Evolutionary conservation across 1,139 yeast species (phyloP).

Genomic region (Yamadazyma conglobata): DNA sequence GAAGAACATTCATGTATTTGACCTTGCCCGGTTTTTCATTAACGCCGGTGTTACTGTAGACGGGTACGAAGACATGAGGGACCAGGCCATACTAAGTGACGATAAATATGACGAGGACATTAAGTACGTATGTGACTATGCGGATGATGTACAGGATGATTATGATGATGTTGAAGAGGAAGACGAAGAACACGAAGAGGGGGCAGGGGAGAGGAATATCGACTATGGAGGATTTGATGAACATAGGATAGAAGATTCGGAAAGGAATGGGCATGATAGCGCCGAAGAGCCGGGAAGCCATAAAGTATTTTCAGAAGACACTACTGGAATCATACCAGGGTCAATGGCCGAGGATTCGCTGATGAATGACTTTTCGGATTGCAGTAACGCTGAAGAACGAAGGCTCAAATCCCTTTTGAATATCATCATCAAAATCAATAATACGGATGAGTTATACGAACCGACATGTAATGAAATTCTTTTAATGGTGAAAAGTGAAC

Average conservation of each 20-base stretch:
- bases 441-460: not conserved
- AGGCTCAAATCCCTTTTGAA: no score
- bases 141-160: constrained; percentile 23
- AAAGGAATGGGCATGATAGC: no score
- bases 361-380: no score
- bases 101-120: constrained; percentile 75
- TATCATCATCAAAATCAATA: no score
- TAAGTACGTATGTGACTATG: constrained; percentile 65
- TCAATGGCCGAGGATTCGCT: no score
- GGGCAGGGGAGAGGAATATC: constrained; percentile 62
- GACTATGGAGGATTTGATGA: constrained; percentile 45
- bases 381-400: no score
- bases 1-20: constrained; percentile 8
- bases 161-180: constrained; percentile 1
- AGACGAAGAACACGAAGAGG: constrained; percentile 40
- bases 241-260: no score
- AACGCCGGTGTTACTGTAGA: constrained; percentile 5
- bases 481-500: not conserved
- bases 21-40: constrained; percentile 5
- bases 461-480: not conserved
- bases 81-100: constrained; percentile 26
- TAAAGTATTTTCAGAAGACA: no score
- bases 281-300: no score
- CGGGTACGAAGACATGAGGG: constrained; percentile 14
- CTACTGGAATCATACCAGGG: no score